These are phyloP conservation scores for Paradendryphiella salina DNA, from an alignment of 2,329 filamentous ascomycete genomes.

Conservation along the genomic window DNA sequence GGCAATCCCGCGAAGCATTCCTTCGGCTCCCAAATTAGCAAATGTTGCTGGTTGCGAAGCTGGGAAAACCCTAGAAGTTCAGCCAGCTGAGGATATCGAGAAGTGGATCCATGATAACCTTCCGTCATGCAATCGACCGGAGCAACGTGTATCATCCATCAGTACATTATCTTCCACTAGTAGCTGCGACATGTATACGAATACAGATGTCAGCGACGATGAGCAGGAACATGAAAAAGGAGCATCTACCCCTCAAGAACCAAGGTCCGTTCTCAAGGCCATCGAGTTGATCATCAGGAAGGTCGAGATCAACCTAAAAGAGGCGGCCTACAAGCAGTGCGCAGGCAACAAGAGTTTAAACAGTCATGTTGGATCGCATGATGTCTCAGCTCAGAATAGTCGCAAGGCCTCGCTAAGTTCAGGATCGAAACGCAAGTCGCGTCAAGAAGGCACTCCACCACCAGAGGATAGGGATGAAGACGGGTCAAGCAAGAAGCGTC, in stretches of 20 bases:
- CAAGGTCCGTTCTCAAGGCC: slow-evolving; percentile 27
- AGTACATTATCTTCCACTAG: slow-evolving; percentile 33
- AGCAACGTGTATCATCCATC: slow-evolving; percentile 34
- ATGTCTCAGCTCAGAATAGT: slow-evolving; percentile 9
- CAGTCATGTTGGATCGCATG: background rate
- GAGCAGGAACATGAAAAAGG: slow-evolving; percentile 18
- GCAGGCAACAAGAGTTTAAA: slow-evolving; percentile 17
- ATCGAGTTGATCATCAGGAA: slow-evolving; percentile 38
- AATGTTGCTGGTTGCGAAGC: background rate
- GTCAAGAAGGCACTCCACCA: slow-evolving; percentile 23
- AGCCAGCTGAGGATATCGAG: slow-evolving; percentile 21
- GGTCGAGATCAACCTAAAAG: slow-evolving; percentile 31
- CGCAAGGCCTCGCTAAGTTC: slow-evolving; percentile 21
- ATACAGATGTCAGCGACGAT: slow-evolving; percentile 32
- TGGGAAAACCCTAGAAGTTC: background rate
- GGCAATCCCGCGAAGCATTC: background rate
- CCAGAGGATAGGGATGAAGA: slow-evolving; percentile 31
- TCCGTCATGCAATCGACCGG: slow-evolving; percentile 22
- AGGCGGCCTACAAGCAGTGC: slow-evolving; percentile 33
- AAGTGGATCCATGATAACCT: slow-evolving; percentile 34
- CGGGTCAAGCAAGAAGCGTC: slow-evolving; percentile 30
- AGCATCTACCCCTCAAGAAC: slow-evolving; percentile 1
- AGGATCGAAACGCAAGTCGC: slow-evolving; percentile 30
- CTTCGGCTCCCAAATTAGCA: background rate
- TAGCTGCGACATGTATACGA: slow-evolving; percentile 38